phyloP scores from a whole-genome alignment of 1,284 basidiomycete genomes.

The Cryptococcus depauperatus region DNA sequence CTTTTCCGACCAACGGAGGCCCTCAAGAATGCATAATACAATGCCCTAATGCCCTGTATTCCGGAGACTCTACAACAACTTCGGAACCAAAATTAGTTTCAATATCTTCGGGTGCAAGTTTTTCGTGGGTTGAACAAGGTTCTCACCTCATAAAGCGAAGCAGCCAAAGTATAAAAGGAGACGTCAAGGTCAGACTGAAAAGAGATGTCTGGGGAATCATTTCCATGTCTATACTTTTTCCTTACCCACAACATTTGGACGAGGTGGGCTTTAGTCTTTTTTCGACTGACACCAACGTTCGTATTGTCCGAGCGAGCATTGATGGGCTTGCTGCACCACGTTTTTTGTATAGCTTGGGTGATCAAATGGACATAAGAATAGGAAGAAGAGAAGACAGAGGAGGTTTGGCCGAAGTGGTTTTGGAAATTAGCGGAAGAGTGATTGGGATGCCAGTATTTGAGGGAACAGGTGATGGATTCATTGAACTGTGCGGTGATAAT shows the following conservation, averaged over 20 bases:
- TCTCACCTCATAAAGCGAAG: background rate
- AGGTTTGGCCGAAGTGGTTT: constrained; percentile 17
- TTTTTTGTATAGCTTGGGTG: constrained; percentile 2
- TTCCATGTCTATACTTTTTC: constrained; percentile 15
- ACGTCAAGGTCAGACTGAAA: constrained; percentile 17
- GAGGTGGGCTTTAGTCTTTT: constrained; percentile 17
- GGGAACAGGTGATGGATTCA: constrained; percentile 11
- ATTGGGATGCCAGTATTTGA: constrained; percentile 21
- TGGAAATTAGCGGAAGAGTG: constrained; percentile 17
- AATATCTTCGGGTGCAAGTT: constrained; percentile 6
- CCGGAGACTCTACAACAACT: background rate
- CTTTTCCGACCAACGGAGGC: background rate
- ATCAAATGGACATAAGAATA: constrained; percentile 5
- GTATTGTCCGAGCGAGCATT: constrained; percentile 15
- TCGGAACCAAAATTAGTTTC: constrained; percentile 1
- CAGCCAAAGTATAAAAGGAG: constrained; percentile 13
- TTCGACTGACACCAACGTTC: constrained; percentile 1
- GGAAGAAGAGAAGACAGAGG: constrained; percentile 8
- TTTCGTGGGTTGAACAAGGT: constrained; percentile 19
- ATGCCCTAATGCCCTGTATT: constrained; percentile 8
- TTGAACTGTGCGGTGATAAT: constrained; percentile 23
- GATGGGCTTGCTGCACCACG: constrained; percentile 9
- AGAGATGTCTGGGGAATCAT: constrained; percentile 21
- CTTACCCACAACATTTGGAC: constrained; percentile 18
- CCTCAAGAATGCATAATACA: constrained; percentile 5